Evolutionary conservation across 78 protist species (phyloP).

Genomic region (Isochrysis galbana): DNA sequence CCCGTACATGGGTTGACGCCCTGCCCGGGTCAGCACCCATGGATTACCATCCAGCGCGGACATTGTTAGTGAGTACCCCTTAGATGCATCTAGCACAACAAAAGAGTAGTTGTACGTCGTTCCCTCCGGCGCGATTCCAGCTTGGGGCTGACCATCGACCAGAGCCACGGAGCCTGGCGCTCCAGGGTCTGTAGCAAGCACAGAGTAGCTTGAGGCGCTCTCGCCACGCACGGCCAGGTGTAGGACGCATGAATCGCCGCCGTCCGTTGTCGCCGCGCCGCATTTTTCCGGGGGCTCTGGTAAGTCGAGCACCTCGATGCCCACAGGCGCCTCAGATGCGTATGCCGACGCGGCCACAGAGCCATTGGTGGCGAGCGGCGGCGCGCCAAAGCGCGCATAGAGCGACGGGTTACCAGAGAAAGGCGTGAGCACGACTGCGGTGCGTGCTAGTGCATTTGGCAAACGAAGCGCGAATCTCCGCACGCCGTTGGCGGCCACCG

Average conservation of each 20-base stretch:
- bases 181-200: neutral
- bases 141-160: neutral
- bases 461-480: neutral
- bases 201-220: neutral
- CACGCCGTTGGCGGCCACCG: neutral
- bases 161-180: neutral
- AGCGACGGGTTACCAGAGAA: neutral
- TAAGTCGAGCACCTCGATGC: neutral
- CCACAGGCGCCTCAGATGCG: too few species aligned
- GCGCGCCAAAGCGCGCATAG: neutral
- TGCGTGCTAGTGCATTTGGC: neutral
- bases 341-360: neutral
- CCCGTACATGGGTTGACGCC: too few species aligned
- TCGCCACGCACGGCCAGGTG: neutral
- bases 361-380: neutral
- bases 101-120: neutral
- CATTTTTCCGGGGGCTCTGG: neutral
- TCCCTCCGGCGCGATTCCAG: neutral
- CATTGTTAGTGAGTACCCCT: neutral
- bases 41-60: too few species aligned
- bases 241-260: neutral
- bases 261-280: neutral
- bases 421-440: neutral
- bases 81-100: neutral
- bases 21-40: too few species aligned